These are phyloP conservation scores for Gossypium trilobum DNA, from an alignment of 441 rosid genomes.

Conservation along the genomic window DNA sequence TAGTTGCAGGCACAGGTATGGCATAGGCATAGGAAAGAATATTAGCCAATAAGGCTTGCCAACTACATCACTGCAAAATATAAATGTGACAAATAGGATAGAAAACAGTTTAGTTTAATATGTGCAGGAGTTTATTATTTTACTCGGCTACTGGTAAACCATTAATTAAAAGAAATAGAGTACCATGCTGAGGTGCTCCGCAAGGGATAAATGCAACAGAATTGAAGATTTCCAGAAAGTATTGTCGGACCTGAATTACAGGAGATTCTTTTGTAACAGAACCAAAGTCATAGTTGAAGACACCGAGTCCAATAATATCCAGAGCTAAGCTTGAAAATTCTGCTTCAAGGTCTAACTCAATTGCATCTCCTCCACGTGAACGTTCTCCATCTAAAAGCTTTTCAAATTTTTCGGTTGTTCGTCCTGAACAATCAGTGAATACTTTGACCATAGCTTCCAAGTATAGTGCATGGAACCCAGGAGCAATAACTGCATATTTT, in stretches of 20 bases:
- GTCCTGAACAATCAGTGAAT: slow-evolving; percentile 72
- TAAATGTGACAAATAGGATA: neutral
- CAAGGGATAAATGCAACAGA: neutral
- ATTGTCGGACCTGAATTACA: slow-evolving; percentile 60
- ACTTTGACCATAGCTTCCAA: slow-evolving; percentile 86
- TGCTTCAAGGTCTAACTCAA: slow-evolving; percentile 85
- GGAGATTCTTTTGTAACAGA: slow-evolving; percentile 92
- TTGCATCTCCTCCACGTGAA: slow-evolving; percentile 28
- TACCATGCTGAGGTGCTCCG: neutral
- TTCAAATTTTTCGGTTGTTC: slow-evolving; percentile 61
- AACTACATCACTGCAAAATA: neutral
- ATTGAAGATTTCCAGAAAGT: slow-evolving; percentile 2
- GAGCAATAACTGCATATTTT: slow-evolving; percentile 65
- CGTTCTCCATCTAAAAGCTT: slow-evolving; percentile 43
- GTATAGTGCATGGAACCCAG: slow-evolving; percentile 74
- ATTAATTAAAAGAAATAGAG: neutral
- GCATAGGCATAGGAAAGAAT: neutral
- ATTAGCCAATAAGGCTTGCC: neutral
- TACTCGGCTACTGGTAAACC: neutral
- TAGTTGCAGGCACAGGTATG: neutral
- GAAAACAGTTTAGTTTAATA: neutral
- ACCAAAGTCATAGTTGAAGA: slow-evolving; percentile 87
- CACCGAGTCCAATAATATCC: slow-evolving; percentile 88
- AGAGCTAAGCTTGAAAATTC: slow-evolving; percentile 92
- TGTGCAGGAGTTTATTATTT: neutral